Evolutionary conservation across 179 eudicot genomes (phyloP).

Genomic region (Spinacia oleracea): DNA sequence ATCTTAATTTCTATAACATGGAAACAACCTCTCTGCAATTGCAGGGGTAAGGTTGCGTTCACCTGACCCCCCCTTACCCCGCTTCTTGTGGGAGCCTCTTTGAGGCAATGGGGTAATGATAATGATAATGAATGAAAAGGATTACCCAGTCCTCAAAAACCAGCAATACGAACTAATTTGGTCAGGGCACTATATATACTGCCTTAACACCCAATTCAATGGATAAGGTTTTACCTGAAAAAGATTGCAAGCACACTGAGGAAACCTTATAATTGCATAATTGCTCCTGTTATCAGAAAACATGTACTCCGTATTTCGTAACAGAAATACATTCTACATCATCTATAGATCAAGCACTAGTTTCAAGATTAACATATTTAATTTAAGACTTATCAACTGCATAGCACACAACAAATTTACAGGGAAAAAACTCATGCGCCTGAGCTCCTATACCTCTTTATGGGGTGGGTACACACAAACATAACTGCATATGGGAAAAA

Average conservation of each 20-base stretch:
- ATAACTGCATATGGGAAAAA: background rate
- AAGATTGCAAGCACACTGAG: background rate
- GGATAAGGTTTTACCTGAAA: background rate
- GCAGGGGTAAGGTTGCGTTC: no score
- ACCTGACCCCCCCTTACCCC: no score
- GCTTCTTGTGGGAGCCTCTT: no score
- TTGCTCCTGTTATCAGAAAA: background rate
- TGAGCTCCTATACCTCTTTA: background rate
- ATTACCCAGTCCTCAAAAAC: background rate
- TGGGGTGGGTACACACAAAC: background rate
- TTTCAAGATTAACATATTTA: background rate
- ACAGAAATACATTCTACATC: background rate
- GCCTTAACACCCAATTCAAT: background rate
- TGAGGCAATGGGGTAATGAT: no score
- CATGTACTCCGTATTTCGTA: no score
- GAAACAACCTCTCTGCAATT: no score
- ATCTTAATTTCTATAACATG: no score
- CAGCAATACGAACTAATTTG: background rate
- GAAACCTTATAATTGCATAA: background rate
- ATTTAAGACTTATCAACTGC: background rate
- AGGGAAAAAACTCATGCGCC: background rate
- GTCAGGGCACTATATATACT: background rate
- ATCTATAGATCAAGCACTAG: background rate
- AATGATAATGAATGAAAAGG: no score
- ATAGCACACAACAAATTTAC: background rate